Conservation (phyloP, 306 rosid genomes). For the Cucurbita argyrosperma region DNA sequence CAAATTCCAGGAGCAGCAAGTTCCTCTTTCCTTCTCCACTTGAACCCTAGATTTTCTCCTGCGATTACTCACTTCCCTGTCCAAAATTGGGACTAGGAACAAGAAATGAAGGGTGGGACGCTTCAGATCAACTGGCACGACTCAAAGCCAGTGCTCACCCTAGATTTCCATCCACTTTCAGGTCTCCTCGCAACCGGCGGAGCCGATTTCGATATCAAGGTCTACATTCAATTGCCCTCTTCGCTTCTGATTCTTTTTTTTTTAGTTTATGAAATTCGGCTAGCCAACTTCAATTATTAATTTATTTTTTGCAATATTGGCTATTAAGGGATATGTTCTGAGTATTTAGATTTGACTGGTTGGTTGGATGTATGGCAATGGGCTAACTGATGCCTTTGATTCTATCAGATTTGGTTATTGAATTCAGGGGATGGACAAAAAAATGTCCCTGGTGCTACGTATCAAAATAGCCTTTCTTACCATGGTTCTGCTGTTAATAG, state of each 20-base stretch:
- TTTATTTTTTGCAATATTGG: neutral
- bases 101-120: conserved; percentile 70
- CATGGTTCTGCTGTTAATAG: conserved; percentile 74
- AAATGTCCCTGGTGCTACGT: conserved; percentile 51
- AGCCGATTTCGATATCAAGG: conserved; percentile 97
- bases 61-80: neutral
- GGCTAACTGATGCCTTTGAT: conserved; percentile 7
- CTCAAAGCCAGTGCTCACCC: conserved; percentile 60
- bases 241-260: neutral
- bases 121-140: conserved; percentile 89
- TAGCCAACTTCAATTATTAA: neutral
- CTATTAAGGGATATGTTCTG: neutral
- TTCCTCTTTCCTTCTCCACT: neutral
- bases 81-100: neutral
- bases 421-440: conserved; percentile 33
- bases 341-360: neutral
- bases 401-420: conserved; percentile 59
- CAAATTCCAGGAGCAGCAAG: neutral
- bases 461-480: conserved; percentile 51
- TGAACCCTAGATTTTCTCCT: neutral
- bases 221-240: neutral
- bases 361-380: neutral
- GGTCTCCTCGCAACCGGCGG: conserved; percentile 85
- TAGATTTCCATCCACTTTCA: conserved; percentile 67
- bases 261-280: neutral